phyloP scores from a whole-genome alignment of 2,329 filamentous ascomycete genomes.

The Myriosclerotinia scirpicola region DNA sequence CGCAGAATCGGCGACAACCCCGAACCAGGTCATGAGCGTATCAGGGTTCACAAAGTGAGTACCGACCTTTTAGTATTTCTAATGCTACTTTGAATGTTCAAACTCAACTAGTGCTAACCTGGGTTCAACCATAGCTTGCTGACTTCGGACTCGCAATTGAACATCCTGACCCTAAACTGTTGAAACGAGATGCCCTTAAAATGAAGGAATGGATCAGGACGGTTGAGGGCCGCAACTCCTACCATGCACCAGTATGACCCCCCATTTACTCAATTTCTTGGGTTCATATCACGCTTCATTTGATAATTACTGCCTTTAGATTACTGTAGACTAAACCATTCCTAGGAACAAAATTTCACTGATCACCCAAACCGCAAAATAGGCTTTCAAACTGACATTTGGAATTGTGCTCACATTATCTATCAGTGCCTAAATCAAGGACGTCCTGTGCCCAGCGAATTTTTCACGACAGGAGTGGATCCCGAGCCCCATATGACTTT shows the following conservation, averaged over 20 bases:
- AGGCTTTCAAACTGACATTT: neutral
- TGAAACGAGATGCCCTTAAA: neutral
- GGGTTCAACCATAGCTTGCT: neutral
- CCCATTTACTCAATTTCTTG: neutral
- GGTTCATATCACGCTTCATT: neutral
- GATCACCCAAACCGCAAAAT: neutral
- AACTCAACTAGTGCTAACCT: neutral
- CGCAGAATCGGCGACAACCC: conserved; percentile 2
- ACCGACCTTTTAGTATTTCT: neutral
- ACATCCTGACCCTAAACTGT: neutral
- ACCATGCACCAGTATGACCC: neutral
- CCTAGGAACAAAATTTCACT: neutral
- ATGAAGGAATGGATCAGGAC: neutral
- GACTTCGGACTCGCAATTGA: conserved; percentile 17
- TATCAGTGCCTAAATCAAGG: neutral
- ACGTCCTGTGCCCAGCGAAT: fast-evolving
- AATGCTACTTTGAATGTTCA: neutral
- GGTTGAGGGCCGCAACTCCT: conserved; percentile 1
- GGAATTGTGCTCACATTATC: neutral
- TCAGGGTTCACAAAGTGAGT: conserved; percentile 11
- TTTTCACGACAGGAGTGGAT: neutral
- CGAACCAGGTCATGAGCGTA: conserved; percentile 11
- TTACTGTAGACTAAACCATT: neutral
- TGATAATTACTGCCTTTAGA: neutral
- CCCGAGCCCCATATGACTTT: neutral